Percentiles rank a stretch among this genome's conserved stretches.
phyloP scores from a whole-genome alignment of 192 early-diverging fungal species.

The Coemansia aciculifera region DNA sequence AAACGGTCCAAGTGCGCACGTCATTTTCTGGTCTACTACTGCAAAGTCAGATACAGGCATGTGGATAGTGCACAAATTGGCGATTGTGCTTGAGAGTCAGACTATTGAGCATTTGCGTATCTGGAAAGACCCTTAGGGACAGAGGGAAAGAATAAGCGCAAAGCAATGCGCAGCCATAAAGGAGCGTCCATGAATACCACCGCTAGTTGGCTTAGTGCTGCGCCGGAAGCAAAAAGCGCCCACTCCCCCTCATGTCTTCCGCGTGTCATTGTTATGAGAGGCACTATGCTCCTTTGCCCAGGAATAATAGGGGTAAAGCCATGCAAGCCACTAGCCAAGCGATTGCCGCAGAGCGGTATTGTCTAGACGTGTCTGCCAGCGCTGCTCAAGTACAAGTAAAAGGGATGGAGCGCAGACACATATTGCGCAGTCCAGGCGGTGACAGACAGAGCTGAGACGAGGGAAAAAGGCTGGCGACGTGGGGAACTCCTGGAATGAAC shows the following conservation, averaged over 20 bases:
- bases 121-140: conserved; percentile 9
- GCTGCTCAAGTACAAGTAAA: neutral
- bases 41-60: neutral
- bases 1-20: neutral
- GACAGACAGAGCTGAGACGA: neutral
- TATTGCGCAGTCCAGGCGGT: neutral
- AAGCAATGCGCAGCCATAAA: neutral
- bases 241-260: neutral
- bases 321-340: conserved; percentile 9
- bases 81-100: neutral
- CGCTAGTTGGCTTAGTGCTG: neutral
- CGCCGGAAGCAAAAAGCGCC: neutral
- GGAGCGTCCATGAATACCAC: neutral
- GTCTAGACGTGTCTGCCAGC: neutral
- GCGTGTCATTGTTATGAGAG: neutral
- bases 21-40: neutral
- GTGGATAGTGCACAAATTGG: neutral
- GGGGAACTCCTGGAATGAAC: neutral
- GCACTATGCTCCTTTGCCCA: conserved; percentile 2
- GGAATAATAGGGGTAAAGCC: conserved; percentile 2
- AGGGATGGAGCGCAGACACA: neutral
- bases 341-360: conserved; percentile 1
- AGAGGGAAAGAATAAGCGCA: neutral
- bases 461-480: neutral
- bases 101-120: neutral